Base-by-base conservation (phyloP, 768 basidiomycete genomes). In the Rhizopogon rudus region DNA sequence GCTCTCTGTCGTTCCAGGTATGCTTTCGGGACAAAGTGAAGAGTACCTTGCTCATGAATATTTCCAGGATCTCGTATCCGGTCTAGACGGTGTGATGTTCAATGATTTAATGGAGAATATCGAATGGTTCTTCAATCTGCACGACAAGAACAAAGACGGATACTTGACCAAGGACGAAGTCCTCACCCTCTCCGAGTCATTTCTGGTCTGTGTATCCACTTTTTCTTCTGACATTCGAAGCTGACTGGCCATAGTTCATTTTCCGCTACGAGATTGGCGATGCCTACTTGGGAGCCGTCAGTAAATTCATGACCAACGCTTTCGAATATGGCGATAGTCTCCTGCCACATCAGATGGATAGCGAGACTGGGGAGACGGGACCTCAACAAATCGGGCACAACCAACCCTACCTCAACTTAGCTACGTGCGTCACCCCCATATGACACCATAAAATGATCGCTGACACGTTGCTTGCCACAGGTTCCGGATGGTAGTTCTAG, bases 21-120 rank as follows among this genome's bases (percentile, higher is more conserved):
- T 75, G 66, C 39, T 17, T 37, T 10, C 35, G 13, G 33, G 44
- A 40, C 29, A 50, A 40, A 33, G n/a, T 5, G 14, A 22, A 31
- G 14, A 20, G 9, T 25, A 4, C 37, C 25, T 55, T 51, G 43
- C 12, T 14, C 20, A 29, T 45, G 43, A 39, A 33, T 25, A 57
- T 33, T 43, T 56, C 16, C 65, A 98, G 91, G 94, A 98, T 67
- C 75, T 98, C 12, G 87, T 98, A 9, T 80, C 76, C 29, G 96
- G 97, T 1, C 75, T 98, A 48, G 88, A 97, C 61, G 87, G 87
- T 2, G 90, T 97, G 44, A 91, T 98, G 83, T 89, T 91, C 73
- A 95, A 92, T 60, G 97, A 98, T 69, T 73, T 99, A 60, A 98
- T 98, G 97, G 91, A 94, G 55, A 96, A 92, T 61, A 96, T 98